Evolutionary conservation across 768 basidiomycete genomes (phyloP).

Genomic region (Mycena belliarum): DNA sequence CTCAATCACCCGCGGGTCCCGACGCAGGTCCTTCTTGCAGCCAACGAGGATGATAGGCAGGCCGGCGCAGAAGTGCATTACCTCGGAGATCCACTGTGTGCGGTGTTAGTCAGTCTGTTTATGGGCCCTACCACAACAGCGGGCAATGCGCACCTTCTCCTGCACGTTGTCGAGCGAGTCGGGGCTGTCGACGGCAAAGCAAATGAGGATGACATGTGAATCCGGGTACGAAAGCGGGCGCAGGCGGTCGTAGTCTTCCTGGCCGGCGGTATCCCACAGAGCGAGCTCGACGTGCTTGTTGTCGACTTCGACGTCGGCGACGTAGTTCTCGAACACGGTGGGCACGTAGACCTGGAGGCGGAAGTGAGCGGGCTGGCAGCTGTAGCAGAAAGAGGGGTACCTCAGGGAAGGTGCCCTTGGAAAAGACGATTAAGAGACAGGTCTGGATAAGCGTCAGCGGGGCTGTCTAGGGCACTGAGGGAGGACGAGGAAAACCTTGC

Average conservation of each 20-base stretch:
- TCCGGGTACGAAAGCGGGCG: slow-evolving; percentile 97
- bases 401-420: slow-evolving; percentile 96
- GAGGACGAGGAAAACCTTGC: slow-evolving; percentile 62
- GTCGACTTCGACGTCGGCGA: slow-evolving; percentile 98
- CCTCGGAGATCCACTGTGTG: slow-evolving; percentile 94
- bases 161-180: slow-evolving; percentile 99
- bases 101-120: slow-evolving; percentile 4
- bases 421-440: slow-evolving; percentile 93
- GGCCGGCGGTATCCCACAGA: slow-evolving; percentile 99
- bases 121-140: neutral
- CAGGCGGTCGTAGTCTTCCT: slow-evolving; percentile 99
- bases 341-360: slow-evolving; percentile 89
- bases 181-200: slow-evolving; percentile 97
- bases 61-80: slow-evolving; percentile 95
- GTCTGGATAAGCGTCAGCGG: slow-evolving; percentile 49
- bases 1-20: slow-evolving; percentile 90
- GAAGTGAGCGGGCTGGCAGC: neutral
- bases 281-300: slow-evolving; percentile 98
- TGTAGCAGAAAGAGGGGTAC: slow-evolving; percentile 40
- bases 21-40: slow-evolving; percentile 98
- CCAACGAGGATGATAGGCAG: slow-evolving; percentile 97
- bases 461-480: neutral
- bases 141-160: slow-evolving; percentile 81
- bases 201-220: slow-evolving; percentile 99
- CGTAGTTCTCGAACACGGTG: slow-evolving; percentile 99